phyloP scores from a whole-genome alignment of 371 early-diverging fungal genomes.

The Umbelopsis sp. region DNA sequence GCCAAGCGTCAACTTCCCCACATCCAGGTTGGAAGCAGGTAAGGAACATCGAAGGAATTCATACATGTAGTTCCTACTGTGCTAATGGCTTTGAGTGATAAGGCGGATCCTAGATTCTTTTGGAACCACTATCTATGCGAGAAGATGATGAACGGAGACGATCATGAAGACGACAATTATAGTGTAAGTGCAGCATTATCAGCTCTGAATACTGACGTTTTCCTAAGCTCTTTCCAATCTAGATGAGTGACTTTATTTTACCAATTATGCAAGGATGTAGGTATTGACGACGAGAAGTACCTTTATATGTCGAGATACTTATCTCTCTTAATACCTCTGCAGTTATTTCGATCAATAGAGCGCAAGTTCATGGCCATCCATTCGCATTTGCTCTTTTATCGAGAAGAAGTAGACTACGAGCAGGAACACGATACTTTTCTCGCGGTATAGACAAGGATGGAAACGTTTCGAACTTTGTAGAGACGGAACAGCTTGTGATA shows the following conservation, averaged over 20 bases:
- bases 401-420: slow-evolving; percentile 77
- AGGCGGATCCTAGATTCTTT: slow-evolving; percentile 87
- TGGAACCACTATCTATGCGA: slow-evolving; percentile 81
- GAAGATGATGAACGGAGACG: slow-evolving; percentile 55
- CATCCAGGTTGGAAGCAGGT: slow-evolving; percentile 41
- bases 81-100: neutral
- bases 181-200: slow-evolving; percentile 43
- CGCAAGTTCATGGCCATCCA: slow-evolving; percentile 53
- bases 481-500: slow-evolving; percentile 93
- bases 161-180: slow-evolving; percentile 7
- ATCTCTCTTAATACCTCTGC: neutral
- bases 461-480: slow-evolving; percentile 96
- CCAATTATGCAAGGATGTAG: slow-evolving; percentile 92
- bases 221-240: slow-evolving; percentile 6
- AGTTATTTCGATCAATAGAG: slow-evolving; percentile 58
- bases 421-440: slow-evolving; percentile 87
- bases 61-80: neutral
- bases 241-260: slow-evolving; percentile 79
- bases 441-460: slow-evolving; percentile 94
- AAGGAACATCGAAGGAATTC: slow-evolving; percentile 16
- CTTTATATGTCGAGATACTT: neutral
- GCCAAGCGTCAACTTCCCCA: slow-evolving; percentile 43
- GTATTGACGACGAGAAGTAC: slow-evolving; percentile 19
- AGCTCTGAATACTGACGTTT: neutral
- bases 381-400: slow-evolving; percentile 82